Evolutionary conservation across 1,139 yeast species (phyloP), one percentile per base, ranked within the genome.

Genomic region (Hyphopichia khmerensis): DNA sequence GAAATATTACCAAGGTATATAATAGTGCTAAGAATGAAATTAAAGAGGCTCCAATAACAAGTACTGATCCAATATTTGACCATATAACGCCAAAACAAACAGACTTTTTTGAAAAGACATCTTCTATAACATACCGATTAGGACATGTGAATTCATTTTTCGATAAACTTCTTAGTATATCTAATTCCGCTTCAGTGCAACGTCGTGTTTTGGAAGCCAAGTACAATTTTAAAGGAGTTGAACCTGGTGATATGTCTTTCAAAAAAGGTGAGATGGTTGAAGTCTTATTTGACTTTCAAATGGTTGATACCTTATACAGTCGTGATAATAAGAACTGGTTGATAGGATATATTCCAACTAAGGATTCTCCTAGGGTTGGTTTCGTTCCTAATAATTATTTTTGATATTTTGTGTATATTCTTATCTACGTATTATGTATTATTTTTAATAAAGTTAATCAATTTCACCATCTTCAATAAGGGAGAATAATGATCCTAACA

Each of bases 211-310:
- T 56, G 15, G 45, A 36, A 2, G 77, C 75, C 2, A 56, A 55
- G 36, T 48, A 53, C 44, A 60, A 58, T 42, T 73, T 69, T 44
- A 43, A 43, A 2, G 77, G 77, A 0, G 48, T 38, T 14, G 59
- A 64, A 42, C 61, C 71, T 0, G 79, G 78, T 0, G 78, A 73
- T 45, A 59, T 73, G 36, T 59, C 75, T 3, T 69, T 73, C 43
- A 50, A 57, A 3, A 48, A 56, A 32, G 76, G 73, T 14, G 75
- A 72, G 33, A 41, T 44, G 10, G 52, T 73, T 23, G 69, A 65
- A 45, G 55, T 71, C 10, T 39, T 72, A 7, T 62, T 65, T 40
- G 67, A 69, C 39, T 64, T 72, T 43, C 69, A 66, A 45, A 42
- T 48, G 36, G 48, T 58, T 15, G 58, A 58, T 42, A 50, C 61